Base-by-base conservation (phyloP, 306 rosid species). In the Purshia tridentata region DNA sequence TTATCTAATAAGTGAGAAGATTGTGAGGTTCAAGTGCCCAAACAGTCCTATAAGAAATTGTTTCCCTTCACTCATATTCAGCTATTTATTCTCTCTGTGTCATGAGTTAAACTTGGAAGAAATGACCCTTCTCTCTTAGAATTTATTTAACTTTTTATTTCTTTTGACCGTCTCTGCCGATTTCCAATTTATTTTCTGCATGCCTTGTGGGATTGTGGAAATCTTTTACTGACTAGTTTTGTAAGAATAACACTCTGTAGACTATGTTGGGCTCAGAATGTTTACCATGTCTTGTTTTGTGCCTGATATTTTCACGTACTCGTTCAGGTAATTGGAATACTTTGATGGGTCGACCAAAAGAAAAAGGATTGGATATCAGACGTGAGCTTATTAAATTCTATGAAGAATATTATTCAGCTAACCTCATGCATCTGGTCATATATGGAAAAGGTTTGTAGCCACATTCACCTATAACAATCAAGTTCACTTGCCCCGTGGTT, bases 301-400 rank as follows among this genome's bases (percentile, higher is more conserved):
- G 66, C 61, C 47, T 77, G 57, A 78, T 53, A 19, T 50, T n/a
- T 9, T 51, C 44, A 35, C n/a, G 35, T 29, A 35, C 20, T 81
- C 69, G 8, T 65, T 11, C 63, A 94, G 99, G 99, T 76, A 94
- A 83, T 72, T 89, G 92, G 99, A 97, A 94, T 47, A 94, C 99
- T 56, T 83, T 94, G 96, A 97, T 89, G 80, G 95, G 89, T 80
- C 85, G 77, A 77, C 99, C 99, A 20, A 94, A 88, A 81, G 88
- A 85, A 45, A 89, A 81, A 72, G 99, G 99, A 69, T 9, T 91
- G 78, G 95, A 94, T 81, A 87, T 95, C 67, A 85, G 99, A 80
- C 75, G 66, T 1, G 99, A 94, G 84, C 97, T 94, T 72, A 64
- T 89, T 70, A 94, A 88, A 76, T 91, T 94, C 72, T 88, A 91